Base-by-base conservation (phyloP, 345 rosid species). In the Geranium brycei region DNA sequence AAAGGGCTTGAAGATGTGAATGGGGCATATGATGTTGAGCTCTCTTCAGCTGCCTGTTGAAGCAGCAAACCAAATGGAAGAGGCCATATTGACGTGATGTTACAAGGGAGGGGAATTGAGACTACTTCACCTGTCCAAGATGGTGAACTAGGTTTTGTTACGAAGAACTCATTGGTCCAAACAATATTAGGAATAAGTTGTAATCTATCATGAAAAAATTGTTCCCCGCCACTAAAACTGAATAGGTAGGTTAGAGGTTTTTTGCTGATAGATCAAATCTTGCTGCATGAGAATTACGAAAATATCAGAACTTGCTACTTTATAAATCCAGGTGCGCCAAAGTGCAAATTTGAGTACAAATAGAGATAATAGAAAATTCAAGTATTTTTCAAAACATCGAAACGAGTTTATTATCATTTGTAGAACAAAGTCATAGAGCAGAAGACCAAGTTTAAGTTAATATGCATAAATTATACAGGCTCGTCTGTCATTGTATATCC, bases 61-160 rank as follows among this genome's bases (percentile, higher is more conserved):
- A 93, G 87, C 68, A 93, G 81, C 64, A 93, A 74, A 72, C 97
- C 99, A 81, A 71, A 85, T 57, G 95, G 97, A 73, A 88, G 90
- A 73, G 96, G 80, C 96, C 97, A 93, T 71, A 93, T 83, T 18
- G 99, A 93, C 73, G 85, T 61, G 71, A 83, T 73, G 38, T 82
- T 66, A 47, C 82, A 77, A 64, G 85, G 79, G 63, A 93, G 87
- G 53, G 91, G 90, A 74, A 93, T 73, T 47, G 82, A 75, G 62
- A 81, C 85, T 67, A 86, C 86, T 79, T 89, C 97, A 41, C 97
- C 99, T 93, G 79, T 64, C 17, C 64, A 74, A 69, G 71, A 60
- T 66, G 60, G 51, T 56, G 69, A 69, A 58, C 59, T 57, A 4
- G 19, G 59, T 57, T 15, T 15, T n/a, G 19, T 57, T 57, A 64